Evolutionary conservation across 2,329 filamentous ascomycete species (phyloP).

Genomic region (Keithomyces neogunnii): DNA sequence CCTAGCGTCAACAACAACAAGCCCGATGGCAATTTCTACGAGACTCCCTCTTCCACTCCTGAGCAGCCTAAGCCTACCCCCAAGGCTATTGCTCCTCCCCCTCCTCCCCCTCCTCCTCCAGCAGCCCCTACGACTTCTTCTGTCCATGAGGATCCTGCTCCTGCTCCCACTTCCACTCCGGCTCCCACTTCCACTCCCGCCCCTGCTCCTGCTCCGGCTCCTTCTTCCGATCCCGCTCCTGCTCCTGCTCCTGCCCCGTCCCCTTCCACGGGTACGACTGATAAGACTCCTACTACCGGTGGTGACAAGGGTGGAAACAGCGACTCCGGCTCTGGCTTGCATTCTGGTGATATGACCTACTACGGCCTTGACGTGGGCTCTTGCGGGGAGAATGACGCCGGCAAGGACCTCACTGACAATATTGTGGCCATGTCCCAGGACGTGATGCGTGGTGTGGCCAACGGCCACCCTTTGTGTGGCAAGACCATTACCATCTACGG

Average conservation of each 20-base stretch:
- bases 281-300: background rate
- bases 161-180: slow-evolving; percentile 10
- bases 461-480: slow-evolving; percentile 63
- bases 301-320: slow-evolving; percentile 8
- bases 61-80: background rate
- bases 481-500: slow-evolving; percentile 55
- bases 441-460: slow-evolving; percentile 57
- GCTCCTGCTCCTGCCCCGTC: slow-evolving; percentile 7
- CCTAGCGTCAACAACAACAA: slow-evolving; percentile 7
- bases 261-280: background rate
- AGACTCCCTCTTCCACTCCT: slow-evolving; percentile 12
- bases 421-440: slow-evolving; percentile 61
- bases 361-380: slow-evolving; percentile 61
- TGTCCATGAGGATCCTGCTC: slow-evolving; percentile 17
- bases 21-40: slow-evolving; percentile 21
- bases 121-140: slow-evolving; percentile 15
- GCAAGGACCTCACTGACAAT: slow-evolving; percentile 42
- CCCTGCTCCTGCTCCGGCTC: slow-evolving; percentile 9
- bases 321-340: slow-evolving; percentile 16
- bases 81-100: slow-evolving; percentile 9
- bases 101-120: slow-evolving; percentile 14
- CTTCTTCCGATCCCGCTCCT: slow-evolving; percentile 10
- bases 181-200: slow-evolving; percentile 11
- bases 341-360: slow-evolving; percentile 63
- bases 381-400: slow-evolving; percentile 57